Percentiles rank a stretch among this genome's conserved stretches.
Conservation (phyloP, 345 rosid species). For the Eucalyptus pauciflora region DNA sequence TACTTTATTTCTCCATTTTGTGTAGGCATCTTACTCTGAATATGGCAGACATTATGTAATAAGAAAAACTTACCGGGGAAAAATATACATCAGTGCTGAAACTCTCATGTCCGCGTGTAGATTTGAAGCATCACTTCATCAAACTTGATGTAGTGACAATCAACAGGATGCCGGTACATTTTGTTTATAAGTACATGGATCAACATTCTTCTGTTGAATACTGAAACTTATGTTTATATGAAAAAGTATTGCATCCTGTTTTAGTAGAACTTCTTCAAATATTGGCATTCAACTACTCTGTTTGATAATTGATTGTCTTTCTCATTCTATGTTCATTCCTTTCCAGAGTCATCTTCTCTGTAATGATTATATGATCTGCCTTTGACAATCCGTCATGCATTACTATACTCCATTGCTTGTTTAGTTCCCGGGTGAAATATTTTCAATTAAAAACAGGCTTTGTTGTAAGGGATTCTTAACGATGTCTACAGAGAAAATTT, state of each 20-base stretch:
- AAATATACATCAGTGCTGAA: background rate
- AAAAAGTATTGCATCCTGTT: background rate
- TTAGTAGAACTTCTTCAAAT: background rate
- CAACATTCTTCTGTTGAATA: background rate
- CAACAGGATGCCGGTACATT: background rate
- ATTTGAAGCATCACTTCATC: background rate
- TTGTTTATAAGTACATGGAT: background rate
- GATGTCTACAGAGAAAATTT: background rate
- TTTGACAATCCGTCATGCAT: background rate
- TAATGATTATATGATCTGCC: background rate
- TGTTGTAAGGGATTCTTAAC: background rate
- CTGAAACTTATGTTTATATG: background rate
- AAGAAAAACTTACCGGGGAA: background rate
- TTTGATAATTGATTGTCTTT: background rate
- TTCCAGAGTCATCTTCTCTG: background rate
- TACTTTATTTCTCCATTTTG: background rate
- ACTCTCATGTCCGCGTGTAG: background rate
- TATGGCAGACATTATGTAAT: background rate
- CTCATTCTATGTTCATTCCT: background rate
- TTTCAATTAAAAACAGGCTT: background rate
- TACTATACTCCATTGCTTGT: background rate
- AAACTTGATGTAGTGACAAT: background rate
- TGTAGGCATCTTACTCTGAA: background rate
- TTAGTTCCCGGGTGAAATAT: background rate
- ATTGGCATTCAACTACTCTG: background rate